Evolutionary conservation across 2,329 filamentous ascomycete species (phyloP), one percentile per base, ranked within the genome.

Genomic region (Thielaviopsis punctulata): DNA sequence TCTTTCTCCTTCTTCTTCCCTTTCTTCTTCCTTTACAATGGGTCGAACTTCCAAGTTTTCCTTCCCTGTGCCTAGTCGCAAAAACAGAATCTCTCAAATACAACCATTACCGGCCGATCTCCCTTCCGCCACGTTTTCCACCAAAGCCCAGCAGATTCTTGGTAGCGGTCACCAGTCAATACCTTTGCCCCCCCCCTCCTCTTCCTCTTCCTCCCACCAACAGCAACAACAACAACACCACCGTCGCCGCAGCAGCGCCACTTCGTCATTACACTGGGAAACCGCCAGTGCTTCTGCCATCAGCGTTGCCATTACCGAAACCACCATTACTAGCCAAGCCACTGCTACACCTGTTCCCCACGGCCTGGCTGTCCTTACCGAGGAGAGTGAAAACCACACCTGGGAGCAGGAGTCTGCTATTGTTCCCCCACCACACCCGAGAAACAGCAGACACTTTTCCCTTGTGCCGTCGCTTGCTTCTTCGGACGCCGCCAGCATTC

Each of bases 401-500:
- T 52, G 53, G 50, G 49, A 55, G 27, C 15, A 24, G 23, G 53
- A 55, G 18, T 52, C 49, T 23, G 41, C 49, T 33, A 41, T 48
- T 39, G 39, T 39, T 12, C 41, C 49, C 30, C 47, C 50, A 44
- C 47, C 48, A 23, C 33, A 52, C 25, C 33, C 45, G 18, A 41
- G 47, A 48, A n/a, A 23, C 8, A 48, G 24, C 21, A 49, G 48
- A 30, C 48, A 53, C 27, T 12, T 50, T 8, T 53, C 54, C 3
- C 23, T 53, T 21, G 51, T 44, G 48, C 8, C 59, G 61, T 51
- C 60, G 43, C 46, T 53, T 56, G 27, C 24, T 57, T 58, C 61
- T 45, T 69, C 68, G 7, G 69, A 73, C 46, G 65, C 66, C 21
- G 69, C 69, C 2, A 70, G 65, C 52, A 55, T 60, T 15, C 56